Conservation (phyloP, 2,329 filamentous ascomycete species). For the Cladosporium sp. region DNA sequence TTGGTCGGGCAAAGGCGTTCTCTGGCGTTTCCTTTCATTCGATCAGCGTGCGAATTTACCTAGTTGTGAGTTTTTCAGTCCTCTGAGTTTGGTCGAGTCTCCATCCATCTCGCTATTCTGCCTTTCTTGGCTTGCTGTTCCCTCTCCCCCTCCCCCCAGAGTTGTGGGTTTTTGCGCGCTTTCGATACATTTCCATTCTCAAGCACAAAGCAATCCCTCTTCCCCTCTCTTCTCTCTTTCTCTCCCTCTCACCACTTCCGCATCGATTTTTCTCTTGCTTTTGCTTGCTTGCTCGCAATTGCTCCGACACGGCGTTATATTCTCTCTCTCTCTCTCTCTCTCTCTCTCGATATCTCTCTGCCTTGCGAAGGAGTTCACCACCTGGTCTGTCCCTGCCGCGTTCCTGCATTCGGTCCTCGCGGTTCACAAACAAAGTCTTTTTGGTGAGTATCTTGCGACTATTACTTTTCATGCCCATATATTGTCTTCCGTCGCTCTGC, state of each 20-base stretch:
- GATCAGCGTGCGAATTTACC: no score
- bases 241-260: neutral
- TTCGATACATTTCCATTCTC: neutral
- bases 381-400: constrained; percentile 9
- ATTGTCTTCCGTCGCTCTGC: no score
- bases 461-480: no score
- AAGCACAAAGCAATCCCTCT: neutral
- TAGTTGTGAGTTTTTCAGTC: no score
- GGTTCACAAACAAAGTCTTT: constrained; percentile 10
- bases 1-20: neutral
- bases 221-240: neutral
- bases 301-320: no score
- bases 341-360: neutral
- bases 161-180: neutral
- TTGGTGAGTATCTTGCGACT: constrained; percentile 7
- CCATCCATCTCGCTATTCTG: no score
- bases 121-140: neutral
- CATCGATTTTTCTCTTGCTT: neutral
- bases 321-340: no score
- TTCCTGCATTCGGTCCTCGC: constrained; percentile 11
- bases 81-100: no score
- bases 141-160: no score
- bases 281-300: constrained; percentile 13
- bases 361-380: constrained; percentile 7
- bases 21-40: neutral